Percentiles rank a stretch among this genome's conserved stretches.
These are phyloP conservation scores for Nepenthes alata DNA, from an alignment of 179 eudicot genomes.

Conservation along the genomic window DNA sequence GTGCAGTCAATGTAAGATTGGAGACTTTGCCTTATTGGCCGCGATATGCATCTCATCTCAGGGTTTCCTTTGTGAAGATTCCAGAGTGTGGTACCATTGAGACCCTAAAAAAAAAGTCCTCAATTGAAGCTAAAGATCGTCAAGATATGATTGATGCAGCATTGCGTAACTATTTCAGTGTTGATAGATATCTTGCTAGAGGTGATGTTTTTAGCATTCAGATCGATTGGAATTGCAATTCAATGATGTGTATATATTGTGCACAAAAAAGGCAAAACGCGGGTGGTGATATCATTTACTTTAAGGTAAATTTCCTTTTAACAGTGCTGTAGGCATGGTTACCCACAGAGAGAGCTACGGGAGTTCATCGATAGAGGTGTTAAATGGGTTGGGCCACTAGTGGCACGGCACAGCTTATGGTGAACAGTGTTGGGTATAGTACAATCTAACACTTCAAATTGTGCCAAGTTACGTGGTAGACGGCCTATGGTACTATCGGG, in stretches of 20 bases:
- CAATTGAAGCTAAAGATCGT: conserved; percentile 65
- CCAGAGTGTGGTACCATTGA: conserved; percentile 80
- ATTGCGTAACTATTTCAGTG: conserved; percentile 56
- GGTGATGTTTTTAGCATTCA: conserved; percentile 62
- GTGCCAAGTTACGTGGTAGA: no score
- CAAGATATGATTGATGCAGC: conserved; percentile 79
- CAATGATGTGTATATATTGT: conserved; percentile 61
- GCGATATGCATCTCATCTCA: conserved; percentile 75
- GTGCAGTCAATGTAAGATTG: conserved; percentile 34
- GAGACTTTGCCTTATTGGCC: conserved; percentile 56
- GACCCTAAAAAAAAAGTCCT: conserved; percentile 56
- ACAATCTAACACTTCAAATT: no score
- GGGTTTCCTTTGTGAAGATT: conserved; percentile 79
- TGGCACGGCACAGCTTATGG: no score
- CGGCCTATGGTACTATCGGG: no score
- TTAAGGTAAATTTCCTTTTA: conserved; percentile 45
- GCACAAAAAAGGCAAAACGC: conserved; percentile 31
- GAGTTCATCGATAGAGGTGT: not conserved
- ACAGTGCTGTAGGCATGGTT: not conserved
- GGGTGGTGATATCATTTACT: conserved; percentile 42
- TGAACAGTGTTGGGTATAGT: no score
- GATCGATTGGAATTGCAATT: conserved; percentile 84
- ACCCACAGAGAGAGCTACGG: not conserved
- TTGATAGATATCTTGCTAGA: conserved; percentile 72
- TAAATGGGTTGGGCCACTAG: no score